phyloP scores from a whole-genome alignment of 169 alveolate genomes.

The Plasmodium cynomolgi region DNA sequence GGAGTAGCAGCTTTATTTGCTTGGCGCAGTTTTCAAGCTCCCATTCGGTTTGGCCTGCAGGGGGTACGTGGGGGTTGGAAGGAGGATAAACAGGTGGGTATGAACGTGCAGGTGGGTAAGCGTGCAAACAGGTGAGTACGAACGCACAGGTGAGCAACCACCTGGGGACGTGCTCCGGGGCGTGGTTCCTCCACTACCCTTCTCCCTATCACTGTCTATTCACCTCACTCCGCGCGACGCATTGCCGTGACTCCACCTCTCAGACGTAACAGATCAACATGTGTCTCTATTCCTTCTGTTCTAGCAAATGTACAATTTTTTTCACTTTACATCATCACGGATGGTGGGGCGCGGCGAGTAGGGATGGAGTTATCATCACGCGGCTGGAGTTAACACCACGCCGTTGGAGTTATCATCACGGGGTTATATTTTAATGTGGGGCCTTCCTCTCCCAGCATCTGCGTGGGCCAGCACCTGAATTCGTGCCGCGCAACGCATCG shows the following conservation, averaged over 20 bases:
- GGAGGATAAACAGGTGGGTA: background rate
- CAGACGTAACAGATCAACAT: conserved; percentile 28
- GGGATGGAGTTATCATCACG: background rate
- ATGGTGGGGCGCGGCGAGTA: background rate
- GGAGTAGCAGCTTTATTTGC: conserved; percentile 13
- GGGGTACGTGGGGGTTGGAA: background rate
- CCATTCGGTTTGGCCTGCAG: conserved; percentile 13
- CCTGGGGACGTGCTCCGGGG: background rate
- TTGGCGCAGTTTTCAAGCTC: conserved; percentile 35
- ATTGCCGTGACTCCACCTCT: background rate
- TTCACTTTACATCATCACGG: conserved; percentile 3
- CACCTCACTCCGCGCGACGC: no score
- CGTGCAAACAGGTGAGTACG: background rate
- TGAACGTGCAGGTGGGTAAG: background rate
- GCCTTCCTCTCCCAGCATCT: background rate
- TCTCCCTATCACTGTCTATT: no score
- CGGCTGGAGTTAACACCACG: background rate
- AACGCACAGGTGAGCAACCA: background rate
- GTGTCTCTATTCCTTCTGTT: conserved; percentile 7
- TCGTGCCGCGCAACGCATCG: no score
- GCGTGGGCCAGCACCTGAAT: no score
- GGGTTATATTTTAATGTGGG: background rate
- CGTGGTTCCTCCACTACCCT: no score
- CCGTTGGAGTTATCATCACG: background rate
- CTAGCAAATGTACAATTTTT: conserved; percentile 51